Evolutionary conservation across 257 asterid genomes (phyloP), one percentile per base, ranked within the genome.

Genomic region (Ilex asprella): DNA sequence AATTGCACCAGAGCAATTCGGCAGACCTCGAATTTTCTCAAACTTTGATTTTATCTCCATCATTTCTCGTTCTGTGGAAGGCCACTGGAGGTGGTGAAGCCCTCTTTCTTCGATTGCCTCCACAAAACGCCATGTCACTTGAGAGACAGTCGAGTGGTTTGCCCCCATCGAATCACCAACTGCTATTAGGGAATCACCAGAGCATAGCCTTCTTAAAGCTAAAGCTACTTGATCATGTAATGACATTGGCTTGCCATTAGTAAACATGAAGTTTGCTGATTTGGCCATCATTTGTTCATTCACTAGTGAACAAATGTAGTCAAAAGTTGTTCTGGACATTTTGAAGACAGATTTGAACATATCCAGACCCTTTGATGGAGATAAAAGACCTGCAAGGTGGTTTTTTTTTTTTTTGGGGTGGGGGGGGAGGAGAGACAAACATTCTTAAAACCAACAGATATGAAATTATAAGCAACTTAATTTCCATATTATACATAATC

Each of bases 111-210:
- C 95, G 2, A 91, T 73, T 72, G 97, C 95, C 72, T 88, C 97
- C 55, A 91, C 89, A 8, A 91, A 91, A 49, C 93, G 84, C 95
- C 97, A 89, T 0, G 98, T 86, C 69, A 87, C 94, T 67, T 91
- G 94, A 55, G 95, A 84, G 76, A 88, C 97, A 0, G 95, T 89
- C 0, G 95, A 88, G 51, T 88, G 98, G 72, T 86, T 86, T 0
- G 84, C 67, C 27, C 90, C 89, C 16, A 88, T 84, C 0, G 84
- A 77, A 21, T 86, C 91, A 0, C 98, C 98, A 11, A 89, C 82
- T 2, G 89, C 75, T 44, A 86, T 80, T 14, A 91, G 66, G 0
- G 98, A 88, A 59, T 81, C 79, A 3, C 97, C 98, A 0, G 98
- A 82, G 39, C 81, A 79, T 6, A 91, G 87, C 70, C 98, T 74